A percentile compares a stretch with the other conserved stretches of the same genome.
phyloP scores from a whole-genome alignment of 331 rosid genomes.

The Saraca asoca region DNA sequence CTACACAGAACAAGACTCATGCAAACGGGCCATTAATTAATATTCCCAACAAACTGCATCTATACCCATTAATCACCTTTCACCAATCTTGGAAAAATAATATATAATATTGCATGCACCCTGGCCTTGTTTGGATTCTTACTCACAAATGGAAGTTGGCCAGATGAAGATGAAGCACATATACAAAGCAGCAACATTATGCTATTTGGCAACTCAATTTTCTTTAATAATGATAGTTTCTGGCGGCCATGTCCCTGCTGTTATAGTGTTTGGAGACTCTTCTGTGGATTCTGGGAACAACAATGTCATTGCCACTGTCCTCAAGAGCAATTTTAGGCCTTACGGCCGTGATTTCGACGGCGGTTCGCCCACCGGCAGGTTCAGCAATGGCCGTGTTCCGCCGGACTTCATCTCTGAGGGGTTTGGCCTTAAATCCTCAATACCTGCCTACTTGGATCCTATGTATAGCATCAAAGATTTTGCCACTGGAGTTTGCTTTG shows the following conservation, averaged over 20 bases:
- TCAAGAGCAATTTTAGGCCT: constrained; percentile 61
- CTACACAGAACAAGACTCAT: too few species aligned
- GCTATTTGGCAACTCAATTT: too few species aligned
- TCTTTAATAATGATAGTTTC: too few species aligned
- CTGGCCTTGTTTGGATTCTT: too few species aligned
- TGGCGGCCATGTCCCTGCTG: constrained; percentile 52
- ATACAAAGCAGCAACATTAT: too few species aligned
- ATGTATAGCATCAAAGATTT: constrained; percentile 62
- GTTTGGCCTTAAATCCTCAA: constrained; percentile 49
- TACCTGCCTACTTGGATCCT: constrained; percentile 81
- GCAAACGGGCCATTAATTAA: too few species aligned
- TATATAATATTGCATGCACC: too few species aligned
- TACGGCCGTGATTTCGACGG: constrained; percentile 61
- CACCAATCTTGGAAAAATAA: too few species aligned
- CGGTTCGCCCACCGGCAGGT: constrained; percentile 56
- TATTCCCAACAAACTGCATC: too few species aligned
- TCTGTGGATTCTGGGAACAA: constrained; percentile 77
- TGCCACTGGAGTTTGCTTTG: constrained; percentile 87
- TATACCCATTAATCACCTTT: too few species aligned
- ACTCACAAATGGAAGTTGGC: too few species aligned
- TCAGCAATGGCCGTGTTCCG: constrained; percentile 61
- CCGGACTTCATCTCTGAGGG: constrained; percentile 65
- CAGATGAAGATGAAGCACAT: too few species aligned
- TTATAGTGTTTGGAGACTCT: constrained; percentile 73
- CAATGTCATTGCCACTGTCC: constrained; percentile 72